A percentile compares a stretch with the other conserved stretches of the same genome.
Evolutionary conservation across 1,284 basidiomycete species (phyloP).

Genomic region (Pseudozyma thailandica): DNA sequence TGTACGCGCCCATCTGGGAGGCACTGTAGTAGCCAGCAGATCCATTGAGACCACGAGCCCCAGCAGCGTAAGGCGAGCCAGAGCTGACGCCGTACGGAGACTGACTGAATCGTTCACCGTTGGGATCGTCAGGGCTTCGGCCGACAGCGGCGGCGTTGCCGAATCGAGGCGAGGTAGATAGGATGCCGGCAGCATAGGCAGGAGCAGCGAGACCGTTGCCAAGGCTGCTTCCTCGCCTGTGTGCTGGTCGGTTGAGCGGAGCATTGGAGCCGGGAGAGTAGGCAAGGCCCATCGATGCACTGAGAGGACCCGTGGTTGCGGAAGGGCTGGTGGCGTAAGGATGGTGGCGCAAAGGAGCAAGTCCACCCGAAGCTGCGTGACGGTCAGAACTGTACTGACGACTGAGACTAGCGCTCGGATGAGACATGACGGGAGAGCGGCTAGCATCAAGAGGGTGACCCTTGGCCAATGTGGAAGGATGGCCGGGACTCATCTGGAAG

Average conservation of each 20-base stretch:
- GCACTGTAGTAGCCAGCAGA: constrained; percentile 39
- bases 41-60: constrained; percentile 31
- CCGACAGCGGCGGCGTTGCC: constrained; percentile 18
- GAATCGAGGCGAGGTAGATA: constrained; percentile 49
- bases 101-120: constrained; percentile 31
- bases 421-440: constrained; percentile 32
- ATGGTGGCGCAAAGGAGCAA: constrained; percentile 48
- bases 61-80: constrained; percentile 34
- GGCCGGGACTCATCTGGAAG: constrained; percentile 52
- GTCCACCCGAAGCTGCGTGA: constrained; percentile 22
- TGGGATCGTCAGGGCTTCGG: constrained; percentile 24
- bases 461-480: constrained; percentile 33
- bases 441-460: constrained; percentile 38
- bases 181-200: constrained; percentile 32
- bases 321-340: constrained; percentile 54
- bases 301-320: constrained; percentile 47
- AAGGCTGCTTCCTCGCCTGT: constrained; percentile 50
- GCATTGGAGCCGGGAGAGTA: constrained; percentile 56
- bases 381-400: constrained; percentile 58
- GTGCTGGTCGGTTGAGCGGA: constrained; percentile 43
- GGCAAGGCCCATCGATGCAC: constrained; percentile 52
- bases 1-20: constrained; percentile 36
- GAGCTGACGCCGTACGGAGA: constrained; percentile 35
- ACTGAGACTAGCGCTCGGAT: constrained; percentile 36
- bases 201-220: constrained; percentile 52